A percentile compares a stretch with the other conserved stretches of the same genome.
Evolutionary conservation across 371 early-diverging fungal genomes (phyloP).

Genomic region (Polyrhizophydium stewartii): DNA sequence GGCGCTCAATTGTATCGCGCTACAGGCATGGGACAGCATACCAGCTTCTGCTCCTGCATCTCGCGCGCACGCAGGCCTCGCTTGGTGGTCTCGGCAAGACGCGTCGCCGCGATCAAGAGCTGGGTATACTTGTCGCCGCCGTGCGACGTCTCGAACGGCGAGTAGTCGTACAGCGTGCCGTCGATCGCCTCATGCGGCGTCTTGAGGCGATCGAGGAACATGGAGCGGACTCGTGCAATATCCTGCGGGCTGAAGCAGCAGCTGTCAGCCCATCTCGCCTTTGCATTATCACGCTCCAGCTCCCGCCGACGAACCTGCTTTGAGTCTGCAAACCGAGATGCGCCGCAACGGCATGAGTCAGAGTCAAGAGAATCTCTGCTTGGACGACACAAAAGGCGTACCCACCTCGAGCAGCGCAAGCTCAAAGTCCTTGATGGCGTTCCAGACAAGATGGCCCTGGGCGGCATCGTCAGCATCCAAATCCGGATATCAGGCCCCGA

Average conservation of each 20-base stretch:
- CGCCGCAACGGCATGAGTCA: no score
- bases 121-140: conserved; percentile 55
- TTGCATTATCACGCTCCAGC: no score
- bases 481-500: background rate
- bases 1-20: background rate
- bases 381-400: no score
- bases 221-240: conserved; percentile 23
- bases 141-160: conserved; percentile 54
- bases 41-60: conserved; percentile 51
- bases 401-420: conserved; percentile 2
- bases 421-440: conserved; percentile 50
- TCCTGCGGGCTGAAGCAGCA: conserved; percentile 6
- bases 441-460: conserved; percentile 59
- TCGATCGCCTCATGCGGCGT: conserved; percentile 50
- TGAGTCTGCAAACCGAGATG: no score
- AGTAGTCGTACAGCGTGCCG: conserved; percentile 63
- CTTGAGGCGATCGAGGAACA: conserved; percentile 45
- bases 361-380: no score
- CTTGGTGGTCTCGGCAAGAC: conserved; percentile 44
- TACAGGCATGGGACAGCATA: conserved; percentile 6
- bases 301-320: no score
- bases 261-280: background rate
- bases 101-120: conserved; percentile 52
- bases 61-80: conserved; percentile 45
- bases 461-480: background rate